Percentiles rank a stretch among this genome's conserved stretches.
These are phyloP conservation scores for Biscogniauxia mediterranea DNA, from an alignment of 2,329 filamentous ascomycete genomes.

Conservation along the genomic window DNA sequence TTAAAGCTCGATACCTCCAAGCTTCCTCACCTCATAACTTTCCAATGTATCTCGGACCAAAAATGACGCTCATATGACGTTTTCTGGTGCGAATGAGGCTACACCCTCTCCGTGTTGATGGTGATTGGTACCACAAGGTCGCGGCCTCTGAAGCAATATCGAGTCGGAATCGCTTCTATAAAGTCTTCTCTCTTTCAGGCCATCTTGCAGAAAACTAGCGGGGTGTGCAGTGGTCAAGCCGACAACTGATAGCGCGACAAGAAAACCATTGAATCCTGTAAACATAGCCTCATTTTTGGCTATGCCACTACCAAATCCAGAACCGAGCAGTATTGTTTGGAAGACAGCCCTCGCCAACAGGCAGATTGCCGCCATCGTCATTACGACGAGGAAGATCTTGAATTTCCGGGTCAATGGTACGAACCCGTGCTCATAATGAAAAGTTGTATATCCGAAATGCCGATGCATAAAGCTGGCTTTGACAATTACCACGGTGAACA, in stretches of 20 bases:
- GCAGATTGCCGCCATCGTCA: conserved; percentile 24
- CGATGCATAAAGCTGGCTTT: conserved; percentile 22
- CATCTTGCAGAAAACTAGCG: conserved; percentile 20
- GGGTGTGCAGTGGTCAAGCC: conserved; percentile 31
- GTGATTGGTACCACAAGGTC: neutral
- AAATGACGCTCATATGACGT: neutral
- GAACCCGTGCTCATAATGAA: conserved; percentile 26
- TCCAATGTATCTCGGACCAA: neutral
- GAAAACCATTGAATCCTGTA: conserved; percentile 29
- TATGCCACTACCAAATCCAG: conserved; percentile 25
- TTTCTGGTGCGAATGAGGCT: neutral
- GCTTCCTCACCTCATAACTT: neutral
- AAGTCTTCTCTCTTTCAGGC: conserved; percentile 14
- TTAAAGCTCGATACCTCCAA: neutral
- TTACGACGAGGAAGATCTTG: conserved; percentile 26
- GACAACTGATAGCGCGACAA: conserved; percentile 29
- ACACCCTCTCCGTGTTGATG: neutral
- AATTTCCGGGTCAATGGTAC: conserved; percentile 25
- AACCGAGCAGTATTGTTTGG: conserved; percentile 25
- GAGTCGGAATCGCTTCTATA: neutral
- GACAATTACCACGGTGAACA: conserved; percentile 24
- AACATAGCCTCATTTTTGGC: conserved; percentile 29
- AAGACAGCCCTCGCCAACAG: conserved; percentile 29
- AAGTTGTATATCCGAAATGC: conserved; percentile 30
- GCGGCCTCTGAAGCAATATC: neutral